Conservation (phyloP, 106 monocot species). For the Hemerocallis citrina region DNA sequence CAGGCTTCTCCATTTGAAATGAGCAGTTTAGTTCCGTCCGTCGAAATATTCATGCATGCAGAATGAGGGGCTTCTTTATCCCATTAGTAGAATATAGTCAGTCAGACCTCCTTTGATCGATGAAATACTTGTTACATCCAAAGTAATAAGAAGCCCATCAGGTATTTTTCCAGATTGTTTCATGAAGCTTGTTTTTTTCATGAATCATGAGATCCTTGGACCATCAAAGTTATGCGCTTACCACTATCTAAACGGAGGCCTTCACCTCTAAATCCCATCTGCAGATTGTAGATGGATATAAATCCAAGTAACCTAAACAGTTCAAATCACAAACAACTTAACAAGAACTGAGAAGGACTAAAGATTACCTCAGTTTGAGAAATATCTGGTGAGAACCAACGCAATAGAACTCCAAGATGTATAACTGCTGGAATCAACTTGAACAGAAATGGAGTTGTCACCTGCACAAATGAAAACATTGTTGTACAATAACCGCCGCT, state of each 20-base stretch:
- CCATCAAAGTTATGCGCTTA: constrained; percentile 53
- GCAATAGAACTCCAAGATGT: constrained; percentile 39
- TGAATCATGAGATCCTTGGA: constrained; percentile 63
- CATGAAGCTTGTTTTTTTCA: constrained; percentile 24
- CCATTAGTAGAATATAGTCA: not conserved
- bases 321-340: not conserved
- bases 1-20: no score
- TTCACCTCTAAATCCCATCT: constrained; percentile 37
- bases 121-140: constrained; percentile 14
- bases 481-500: no score
- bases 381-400: constrained; percentile 35
- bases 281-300: not conserved
- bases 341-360: not conserved
- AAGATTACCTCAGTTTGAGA: constrained; percentile 26
- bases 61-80: not conserved
- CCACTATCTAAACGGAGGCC: constrained; percentile 36
- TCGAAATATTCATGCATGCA: no score
- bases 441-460: constrained; percentile 42
- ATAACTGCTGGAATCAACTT: constrained; percentile 44
- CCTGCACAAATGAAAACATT: constrained; percentile 18
- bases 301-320: not conserved
- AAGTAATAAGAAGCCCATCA: constrained; percentile 13
- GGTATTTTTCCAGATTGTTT: constrained; percentile 19
- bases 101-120: constrained; percentile 18
- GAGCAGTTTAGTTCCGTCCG: no score